phyloP scores from a whole-genome alignment of 352 stramenopile genomes.

The Globisporangium takayamanum region DNA sequence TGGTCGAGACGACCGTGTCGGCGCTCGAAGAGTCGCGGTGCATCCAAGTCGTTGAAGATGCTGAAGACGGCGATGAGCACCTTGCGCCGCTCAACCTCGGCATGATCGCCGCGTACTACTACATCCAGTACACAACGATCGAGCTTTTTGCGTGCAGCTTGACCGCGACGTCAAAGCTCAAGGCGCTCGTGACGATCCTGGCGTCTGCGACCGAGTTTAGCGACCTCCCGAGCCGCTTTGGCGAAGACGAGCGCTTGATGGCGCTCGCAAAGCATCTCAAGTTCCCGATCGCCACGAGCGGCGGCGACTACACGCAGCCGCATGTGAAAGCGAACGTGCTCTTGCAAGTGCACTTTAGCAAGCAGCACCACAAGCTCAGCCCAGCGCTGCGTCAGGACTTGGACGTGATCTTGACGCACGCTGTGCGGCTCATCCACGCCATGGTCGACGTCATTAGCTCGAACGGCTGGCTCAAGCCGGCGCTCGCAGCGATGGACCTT shows the following conservation, averaged over 20 bases:
- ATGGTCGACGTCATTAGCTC: slow-evolving; percentile 99
- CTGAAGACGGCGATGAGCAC: slow-evolving; percentile 86
- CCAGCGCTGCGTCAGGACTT: slow-evolving; percentile 91
- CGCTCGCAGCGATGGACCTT: slow-evolving; percentile 98
- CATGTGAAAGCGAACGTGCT: slow-evolving; percentile 96
- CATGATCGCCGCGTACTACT: slow-evolving; percentile 99
- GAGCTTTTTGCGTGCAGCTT: slow-evolving; percentile 98
- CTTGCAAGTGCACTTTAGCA: slow-evolving; percentile 96
- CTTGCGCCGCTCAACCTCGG: slow-evolving; percentile 96
- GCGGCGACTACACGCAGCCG: slow-evolving; percentile 88
- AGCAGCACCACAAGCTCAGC: slow-evolving; percentile 86
- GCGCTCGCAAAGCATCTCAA: slow-evolving; percentile 92
- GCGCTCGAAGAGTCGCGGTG: slow-evolving; percentile 96
- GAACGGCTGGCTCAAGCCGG: slow-evolving; percentile 98
- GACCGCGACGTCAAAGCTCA: slow-evolving; percentile 95
- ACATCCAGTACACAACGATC: slow-evolving; percentile 98
- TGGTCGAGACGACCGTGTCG: slow-evolving; percentile 96
- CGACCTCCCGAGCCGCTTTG: slow-evolving; percentile 88
- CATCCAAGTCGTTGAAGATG: slow-evolving; percentile 93
- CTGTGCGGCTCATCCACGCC: slow-evolving; percentile 93
- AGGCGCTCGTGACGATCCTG: slow-evolving; percentile 95
- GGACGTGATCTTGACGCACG: slow-evolving; percentile 86
- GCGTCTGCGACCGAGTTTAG: slow-evolving; percentile 95
- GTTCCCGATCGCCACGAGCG: slow-evolving; percentile 80
- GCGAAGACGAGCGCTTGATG: slow-evolving; percentile 93